Percentiles rank a stretch among this genome's conserved stretches.
Evolutionary conservation across 306 rosid species (phyloP).

Genomic region (Rosa persica): DNA sequence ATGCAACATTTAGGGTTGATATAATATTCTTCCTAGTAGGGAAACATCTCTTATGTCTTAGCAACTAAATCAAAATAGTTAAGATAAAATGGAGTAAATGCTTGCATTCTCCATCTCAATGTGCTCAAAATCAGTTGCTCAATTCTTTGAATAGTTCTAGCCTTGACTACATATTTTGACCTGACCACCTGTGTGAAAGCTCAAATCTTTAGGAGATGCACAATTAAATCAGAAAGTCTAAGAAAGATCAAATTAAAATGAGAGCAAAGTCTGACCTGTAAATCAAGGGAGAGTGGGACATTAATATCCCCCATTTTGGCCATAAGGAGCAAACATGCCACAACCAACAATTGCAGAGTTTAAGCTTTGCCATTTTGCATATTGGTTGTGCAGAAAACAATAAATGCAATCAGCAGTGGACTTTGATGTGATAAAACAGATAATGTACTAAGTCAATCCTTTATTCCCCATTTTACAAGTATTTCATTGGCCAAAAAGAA

Average conservation of each 20-base stretch:
- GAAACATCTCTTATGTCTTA: no score
- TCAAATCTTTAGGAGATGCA: background rate
- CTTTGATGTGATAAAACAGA: constrained; percentile 13
- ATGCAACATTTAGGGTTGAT: no score
- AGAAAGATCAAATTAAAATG: no score
- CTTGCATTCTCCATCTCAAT: constrained; percentile 90
- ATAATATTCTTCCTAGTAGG: no score
- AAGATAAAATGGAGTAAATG: constrained; percentile 85
- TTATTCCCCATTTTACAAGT: constrained; percentile 64
- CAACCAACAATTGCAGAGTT: constrained; percentile 92
- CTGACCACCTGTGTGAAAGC: constrained; percentile 62
- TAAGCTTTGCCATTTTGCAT: constrained; percentile 72
- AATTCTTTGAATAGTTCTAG: constrained; percentile 86
- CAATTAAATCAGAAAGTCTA: constrained; percentile 14
- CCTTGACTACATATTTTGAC: constrained; percentile 74
- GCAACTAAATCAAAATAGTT: no score
- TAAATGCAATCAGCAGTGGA: constrained; percentile 10
- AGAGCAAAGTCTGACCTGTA: constrained; percentile 62
- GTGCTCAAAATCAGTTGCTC: constrained; percentile 89
- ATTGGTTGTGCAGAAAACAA: constrained; percentile 8
- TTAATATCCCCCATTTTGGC: constrained; percentile 88
- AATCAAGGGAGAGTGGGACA: constrained; percentile 67
- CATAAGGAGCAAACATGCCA: constrained; percentile 82
- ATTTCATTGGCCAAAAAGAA: constrained; percentile 79
- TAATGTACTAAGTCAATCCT: background rate